A percentile compares a stretch with the other conserved stretches of the same genome.
Conservation (phyloP, 2,329 filamentous ascomycete species). For the Fusarium sulawesiense region DNA sequence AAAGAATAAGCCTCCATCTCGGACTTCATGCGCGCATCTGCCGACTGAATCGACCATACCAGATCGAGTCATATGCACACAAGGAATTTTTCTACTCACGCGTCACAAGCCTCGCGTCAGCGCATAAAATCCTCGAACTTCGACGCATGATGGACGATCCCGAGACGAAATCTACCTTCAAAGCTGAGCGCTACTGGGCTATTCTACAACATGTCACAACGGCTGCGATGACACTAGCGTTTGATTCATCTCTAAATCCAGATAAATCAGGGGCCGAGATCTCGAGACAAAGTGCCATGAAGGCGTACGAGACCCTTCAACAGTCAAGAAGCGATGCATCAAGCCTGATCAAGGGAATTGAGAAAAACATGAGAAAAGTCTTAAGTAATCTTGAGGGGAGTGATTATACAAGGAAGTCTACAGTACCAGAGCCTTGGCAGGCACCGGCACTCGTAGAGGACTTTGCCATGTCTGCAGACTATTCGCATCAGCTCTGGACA, state of each 20-base stretch:
- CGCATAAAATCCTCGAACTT: constrained; percentile 5
- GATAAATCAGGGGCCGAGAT: background rate
- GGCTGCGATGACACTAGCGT: background rate
- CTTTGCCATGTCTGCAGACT: background rate
- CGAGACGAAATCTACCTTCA: background rate
- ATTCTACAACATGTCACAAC: constrained; percentile 10
- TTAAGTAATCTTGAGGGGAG: background rate
- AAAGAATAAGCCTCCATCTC: constrained; percentile 4
- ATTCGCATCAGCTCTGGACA: constrained; percentile 10
- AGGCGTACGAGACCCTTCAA: background rate
- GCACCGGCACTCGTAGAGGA: background rate
- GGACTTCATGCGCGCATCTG: constrained; percentile 2
- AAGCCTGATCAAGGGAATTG: background rate
- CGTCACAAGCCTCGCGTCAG: background rate
- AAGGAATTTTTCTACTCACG: constrained; percentile 7
- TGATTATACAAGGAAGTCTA: background rate
- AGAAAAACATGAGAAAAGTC: background rate
- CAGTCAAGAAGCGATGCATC: background rate
- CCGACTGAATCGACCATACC: constrained; percentile 11
- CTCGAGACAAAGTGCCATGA: background rate
- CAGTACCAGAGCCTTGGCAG: background rate
- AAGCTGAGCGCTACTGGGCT: background rate
- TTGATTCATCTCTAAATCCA: background rate
- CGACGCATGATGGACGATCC: constrained; percentile 5
- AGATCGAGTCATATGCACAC: constrained; percentile 1